phyloP scores from a whole-genome alignment of 495 filamentous ascomycete genomes.

The Penicillium diatomitis region DNA sequence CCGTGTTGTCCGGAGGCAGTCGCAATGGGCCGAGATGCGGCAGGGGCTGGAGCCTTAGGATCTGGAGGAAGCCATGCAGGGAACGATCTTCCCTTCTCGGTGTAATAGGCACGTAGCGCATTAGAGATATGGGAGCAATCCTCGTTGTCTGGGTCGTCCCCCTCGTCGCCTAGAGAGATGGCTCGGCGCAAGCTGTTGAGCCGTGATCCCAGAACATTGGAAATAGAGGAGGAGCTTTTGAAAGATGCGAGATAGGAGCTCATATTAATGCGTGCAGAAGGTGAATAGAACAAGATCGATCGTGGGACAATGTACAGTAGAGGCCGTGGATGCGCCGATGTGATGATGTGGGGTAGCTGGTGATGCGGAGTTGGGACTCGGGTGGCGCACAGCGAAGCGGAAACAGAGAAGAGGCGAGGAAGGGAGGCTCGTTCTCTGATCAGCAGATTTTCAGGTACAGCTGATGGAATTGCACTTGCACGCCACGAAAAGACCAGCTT shows the following conservation, averaged over 20 bases:
- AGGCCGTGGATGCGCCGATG: constrained; percentile 10
- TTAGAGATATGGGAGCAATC: constrained; percentile 92
- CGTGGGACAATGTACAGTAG: not conserved
- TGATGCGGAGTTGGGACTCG: constrained; percentile 13
- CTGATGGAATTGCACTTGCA: not conserved
- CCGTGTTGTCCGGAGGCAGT: constrained; percentile 40
- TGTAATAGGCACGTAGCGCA: constrained; percentile 91
- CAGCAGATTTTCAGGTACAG: not conserved
- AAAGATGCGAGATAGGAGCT: constrained; percentile 71
- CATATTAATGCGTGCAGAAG: constrained; percentile 37
- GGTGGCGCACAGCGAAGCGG: constrained; percentile 1
- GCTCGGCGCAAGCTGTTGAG: constrained; percentile 73
- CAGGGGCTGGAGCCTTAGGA: constrained; percentile 59
- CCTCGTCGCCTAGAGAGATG: constrained; percentile 75
- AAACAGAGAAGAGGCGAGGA: not conserved
- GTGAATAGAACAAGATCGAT: no score
- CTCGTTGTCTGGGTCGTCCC: constrained; percentile 68
- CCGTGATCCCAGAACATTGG: constrained; percentile 61
- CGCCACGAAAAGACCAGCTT: constrained; percentile 18
- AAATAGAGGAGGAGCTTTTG: constrained; percentile 56
- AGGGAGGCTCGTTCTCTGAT: not conserved
- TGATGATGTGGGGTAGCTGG: constrained; percentile 13
- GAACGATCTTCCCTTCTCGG: constrained; percentile 73
- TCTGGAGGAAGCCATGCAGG: constrained; percentile 86
- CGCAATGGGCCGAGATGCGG: constrained; percentile 42